phyloP scores from a whole-genome alignment of 306 rosid genomes.

The Clitoria ternatea region DNA sequence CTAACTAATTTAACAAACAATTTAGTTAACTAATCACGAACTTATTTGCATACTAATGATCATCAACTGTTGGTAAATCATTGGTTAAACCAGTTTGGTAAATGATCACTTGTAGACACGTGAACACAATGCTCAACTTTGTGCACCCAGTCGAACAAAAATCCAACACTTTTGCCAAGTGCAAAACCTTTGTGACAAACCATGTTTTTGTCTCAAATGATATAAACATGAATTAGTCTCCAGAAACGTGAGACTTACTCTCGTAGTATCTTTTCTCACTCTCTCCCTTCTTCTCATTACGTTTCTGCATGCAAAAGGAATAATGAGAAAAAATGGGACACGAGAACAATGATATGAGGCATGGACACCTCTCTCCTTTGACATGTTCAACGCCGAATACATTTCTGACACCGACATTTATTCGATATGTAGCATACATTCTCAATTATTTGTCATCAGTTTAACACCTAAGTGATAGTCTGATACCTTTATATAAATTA shows the following conservation, averaged over 20 bases:
- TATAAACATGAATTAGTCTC: conserved; percentile 49
- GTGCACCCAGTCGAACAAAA: conserved; percentile 11
- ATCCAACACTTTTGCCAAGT: not conserved
- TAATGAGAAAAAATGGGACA: not conserved
- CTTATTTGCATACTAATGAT: conserved; percentile 7
- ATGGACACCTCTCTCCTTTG: no score
- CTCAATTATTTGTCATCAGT: no score
- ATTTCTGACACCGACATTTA: no score
- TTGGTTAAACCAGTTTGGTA: not conserved
- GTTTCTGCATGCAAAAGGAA: conserved; percentile 51
- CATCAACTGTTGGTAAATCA: not conserved
- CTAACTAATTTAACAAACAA: conserved; percentile 10
- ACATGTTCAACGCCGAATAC: no score
- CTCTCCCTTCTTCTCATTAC: conserved; percentile 80
- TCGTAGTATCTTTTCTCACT: conserved; percentile 86
- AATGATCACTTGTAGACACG: not conserved
- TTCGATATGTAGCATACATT: no score
- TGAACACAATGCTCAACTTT: not conserved
- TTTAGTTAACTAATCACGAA: conserved; percentile 16
- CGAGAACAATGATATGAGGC: not conserved
- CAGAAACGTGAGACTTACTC: conserved; percentile 54
- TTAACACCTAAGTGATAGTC: no score
- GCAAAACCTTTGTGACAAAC: not conserved
- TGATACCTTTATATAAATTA: no score
- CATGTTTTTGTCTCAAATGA: conserved; percentile 13